Evolutionary conservation across 1,139 yeast genomes (phyloP).

Genomic region (Candida labiduridarum): DNA sequence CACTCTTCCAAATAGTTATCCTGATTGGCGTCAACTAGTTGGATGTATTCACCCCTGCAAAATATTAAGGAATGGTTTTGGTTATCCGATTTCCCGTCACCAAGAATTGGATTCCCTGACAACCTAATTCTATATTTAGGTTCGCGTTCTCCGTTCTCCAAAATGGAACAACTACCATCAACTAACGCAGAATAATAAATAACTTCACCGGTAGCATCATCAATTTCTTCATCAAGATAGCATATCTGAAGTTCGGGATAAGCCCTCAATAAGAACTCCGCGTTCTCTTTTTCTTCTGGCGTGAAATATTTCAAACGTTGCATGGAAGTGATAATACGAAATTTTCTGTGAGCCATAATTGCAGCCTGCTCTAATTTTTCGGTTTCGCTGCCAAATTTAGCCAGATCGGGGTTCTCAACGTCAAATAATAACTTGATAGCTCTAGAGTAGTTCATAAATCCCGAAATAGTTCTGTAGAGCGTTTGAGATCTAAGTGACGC

Average conservation of each 20-base stretch:
- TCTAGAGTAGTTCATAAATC: constrained; percentile 58
- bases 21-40: constrained; percentile 58
- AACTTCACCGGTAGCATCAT: constrained; percentile 25
- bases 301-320: constrained; percentile 40
- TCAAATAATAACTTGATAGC: constrained; percentile 53
- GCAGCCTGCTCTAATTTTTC: constrained; percentile 40
- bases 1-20: constrained; percentile 60
- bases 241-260: constrained; percentile 51
- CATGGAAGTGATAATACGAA: constrained; percentile 50
- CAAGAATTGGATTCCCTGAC: constrained; percentile 57
- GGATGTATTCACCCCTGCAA: constrained; percentile 56
- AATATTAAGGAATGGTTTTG: constrained; percentile 55
- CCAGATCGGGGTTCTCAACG: constrained; percentile 36
- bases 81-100: constrained; percentile 61
- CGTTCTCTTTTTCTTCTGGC: constrained; percentile 39
- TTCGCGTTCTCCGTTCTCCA: constrained; percentile 34
- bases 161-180: constrained; percentile 48
- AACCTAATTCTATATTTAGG: constrained; percentile 49
- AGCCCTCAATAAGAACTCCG: constrained; percentile 40
- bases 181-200: constrained; percentile 38
- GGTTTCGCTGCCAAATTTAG: constrained; percentile 25
- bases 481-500: constrained; percentile 61
- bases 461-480: constrained; percentile 54
- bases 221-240: constrained; percentile 40
- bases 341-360: constrained; percentile 45